Conservation (phyloP, 1,284 basidiomycete species). For the Ustilago tritici region DNA sequence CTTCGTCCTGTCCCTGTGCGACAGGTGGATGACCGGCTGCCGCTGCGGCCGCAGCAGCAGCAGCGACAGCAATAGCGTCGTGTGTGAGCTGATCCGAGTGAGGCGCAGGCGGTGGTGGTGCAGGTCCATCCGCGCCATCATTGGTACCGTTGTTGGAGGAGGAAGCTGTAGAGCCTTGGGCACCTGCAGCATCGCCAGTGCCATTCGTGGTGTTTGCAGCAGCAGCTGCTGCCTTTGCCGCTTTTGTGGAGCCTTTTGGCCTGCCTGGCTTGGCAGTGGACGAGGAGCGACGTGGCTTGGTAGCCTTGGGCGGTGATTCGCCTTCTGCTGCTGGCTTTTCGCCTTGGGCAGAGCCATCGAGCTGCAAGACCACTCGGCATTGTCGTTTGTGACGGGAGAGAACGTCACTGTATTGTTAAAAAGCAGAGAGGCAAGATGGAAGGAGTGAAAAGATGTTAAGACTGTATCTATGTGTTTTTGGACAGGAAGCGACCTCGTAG, state of each 20-base stretch:
- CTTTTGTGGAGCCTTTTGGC: slow-evolving; percentile 53
- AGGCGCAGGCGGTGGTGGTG: slow-evolving; percentile 46
- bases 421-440: neutral
- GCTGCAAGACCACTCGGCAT: slow-evolving; percentile 60
- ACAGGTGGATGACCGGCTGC: slow-evolving; percentile 30
- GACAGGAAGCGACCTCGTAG: neutral
- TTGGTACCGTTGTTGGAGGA: slow-evolving; percentile 5
- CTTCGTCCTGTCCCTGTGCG: slow-evolving; percentile 21
- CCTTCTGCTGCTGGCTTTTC: slow-evolving; percentile 39
- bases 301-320: slow-evolving; percentile 40
- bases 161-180: slow-evolving; percentile 9
- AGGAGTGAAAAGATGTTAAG: neutral
- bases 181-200: slow-evolving; percentile 7
- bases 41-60: slow-evolving; percentile 40
- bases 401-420: slow-evolving; percentile 52
- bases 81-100: slow-evolving; percentile 39
- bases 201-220: slow-evolving; percentile 26
- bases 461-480: neutral
- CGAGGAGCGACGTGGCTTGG: slow-evolving; percentile 47
- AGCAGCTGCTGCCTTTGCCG: slow-evolving; percentile 45
- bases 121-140: slow-evolving; percentile 21
- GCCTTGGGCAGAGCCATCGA: slow-evolving; percentile 45
- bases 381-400: slow-evolving; percentile 67
- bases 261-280: slow-evolving; percentile 50
- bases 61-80: slow-evolving; percentile 42